Base-by-base conservation (phyloP, 2,329 filamentous ascomycete genomes). In the Rhexocercosporidium sp. region DNA sequence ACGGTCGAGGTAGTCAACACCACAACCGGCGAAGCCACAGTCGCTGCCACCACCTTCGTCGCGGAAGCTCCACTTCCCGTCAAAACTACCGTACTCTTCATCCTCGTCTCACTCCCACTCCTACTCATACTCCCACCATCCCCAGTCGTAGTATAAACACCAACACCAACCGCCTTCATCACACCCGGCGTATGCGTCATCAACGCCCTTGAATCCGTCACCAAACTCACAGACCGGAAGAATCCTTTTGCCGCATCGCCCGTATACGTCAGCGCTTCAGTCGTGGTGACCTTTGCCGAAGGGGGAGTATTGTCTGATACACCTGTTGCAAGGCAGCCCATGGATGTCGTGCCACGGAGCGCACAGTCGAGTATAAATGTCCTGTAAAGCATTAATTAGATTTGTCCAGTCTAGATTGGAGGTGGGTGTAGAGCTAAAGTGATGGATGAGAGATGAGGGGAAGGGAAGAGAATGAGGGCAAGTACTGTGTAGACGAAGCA, bases 181-280 rank as follows among this genome's bases (percentile, higher is more conserved):
- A 39, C 61, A 1, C 54, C 34, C n/a, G 51, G 61, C 1, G 46
- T 67, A 62, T 67, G 62, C 4, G 67, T 71, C 49, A 72, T 51
- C 14, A 72, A 20, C 39, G 41, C 34, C 16, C 46, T 57, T 14
- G 65, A 59, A 25, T 66, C 59, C 3, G 64, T 56, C 8, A 65
- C 65, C 11, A 72, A 12, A 3, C 53, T 37, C 20, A 72, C 62
- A 22, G 41, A 29, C 3, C 64, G 66, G 44, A 72, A 71, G 27
- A 65, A 67, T 0, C 67, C 62, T 1, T 60, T 56, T n/a, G 69
- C 69, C 9, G 44, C 34, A 11, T 47, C 46, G 9, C 64, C 67
- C 1, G 66, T 70, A 29, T 65, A 60, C 1, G 57, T 66, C 29
- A 65, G 54, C 6, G 59, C 34, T 20, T 54, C 22, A 20, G 62